These are phyloP conservation scores for Aspergillus brasiliensis DNA, from an alignment of 2,329 filamentous ascomycete genomes.

Conservation along the genomic window DNA sequence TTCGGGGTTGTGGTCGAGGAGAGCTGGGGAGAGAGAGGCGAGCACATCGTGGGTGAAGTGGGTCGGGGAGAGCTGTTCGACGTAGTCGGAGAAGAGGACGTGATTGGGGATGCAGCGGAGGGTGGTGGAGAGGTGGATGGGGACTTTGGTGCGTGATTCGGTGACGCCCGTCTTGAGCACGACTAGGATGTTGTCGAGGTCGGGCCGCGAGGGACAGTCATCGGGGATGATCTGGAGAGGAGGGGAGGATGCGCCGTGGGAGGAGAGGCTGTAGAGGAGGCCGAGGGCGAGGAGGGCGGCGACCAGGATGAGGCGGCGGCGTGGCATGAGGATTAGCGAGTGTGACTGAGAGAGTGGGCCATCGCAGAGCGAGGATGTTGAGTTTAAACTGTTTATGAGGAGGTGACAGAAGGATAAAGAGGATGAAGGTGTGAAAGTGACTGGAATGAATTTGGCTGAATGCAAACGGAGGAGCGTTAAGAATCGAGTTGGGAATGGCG, in stretches of 20 bases:
- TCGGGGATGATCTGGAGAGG: conserved; percentile 7
- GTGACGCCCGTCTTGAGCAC: conserved; percentile 58
- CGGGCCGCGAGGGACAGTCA: conserved; percentile 37
- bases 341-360: not conserved
- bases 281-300: not conserved
- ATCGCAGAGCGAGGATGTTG: not conserved
- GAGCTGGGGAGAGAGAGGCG: conserved; percentile 41
- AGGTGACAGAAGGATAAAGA: not conserved
- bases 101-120: conserved; percentile 58
- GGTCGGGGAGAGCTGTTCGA: conserved; percentile 51
- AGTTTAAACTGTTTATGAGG: not conserved
- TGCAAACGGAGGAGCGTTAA: no score
- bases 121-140: conserved; percentile 57
- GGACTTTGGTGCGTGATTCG: conserved; percentile 56
- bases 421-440: no score
- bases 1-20: conserved; percentile 44
- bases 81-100: conserved; percentile 61
- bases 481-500: no score
- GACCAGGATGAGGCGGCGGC: conserved; percentile 5
- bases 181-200: conserved; percentile 37
- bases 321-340: conserved; percentile 2
- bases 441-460: no score
- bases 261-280: not conserved
- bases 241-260: not conserved
- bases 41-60: conserved; percentile 55